Evolutionary conservation across 2,329 filamentous ascomycete genomes (phyloP).

Genomic region (Venturia oleaginea): DNA sequence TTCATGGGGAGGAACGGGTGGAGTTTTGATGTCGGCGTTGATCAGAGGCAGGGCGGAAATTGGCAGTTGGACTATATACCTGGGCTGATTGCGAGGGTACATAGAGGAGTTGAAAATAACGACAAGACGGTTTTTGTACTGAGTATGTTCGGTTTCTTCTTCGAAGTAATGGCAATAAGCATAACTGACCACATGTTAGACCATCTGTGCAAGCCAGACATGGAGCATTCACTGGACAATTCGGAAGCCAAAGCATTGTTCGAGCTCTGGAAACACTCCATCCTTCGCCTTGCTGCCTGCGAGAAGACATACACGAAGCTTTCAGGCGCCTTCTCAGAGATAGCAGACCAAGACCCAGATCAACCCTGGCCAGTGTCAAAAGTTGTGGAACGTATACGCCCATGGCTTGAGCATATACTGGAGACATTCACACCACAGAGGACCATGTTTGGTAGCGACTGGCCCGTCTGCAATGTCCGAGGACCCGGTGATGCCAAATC

Average conservation of each 20-base stretch:
- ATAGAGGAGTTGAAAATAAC: constrained; percentile 39
- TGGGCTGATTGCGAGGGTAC: constrained; percentile 38
- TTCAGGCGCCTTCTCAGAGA: constrained; percentile 76
- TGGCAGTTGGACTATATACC: constrained; percentile 40
- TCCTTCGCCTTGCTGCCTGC: constrained; percentile 58
- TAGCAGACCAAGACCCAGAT: constrained; percentile 44
- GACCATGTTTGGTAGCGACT: constrained; percentile 88
- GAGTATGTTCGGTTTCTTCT: constrained; percentile 43
- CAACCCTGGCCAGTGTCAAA: constrained; percentile 36
- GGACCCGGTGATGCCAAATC: constrained; percentile 47
- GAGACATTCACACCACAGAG: constrained; percentile 63
- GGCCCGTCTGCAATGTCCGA: constrained; percentile 78
- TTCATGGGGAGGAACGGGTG: constrained; percentile 55
- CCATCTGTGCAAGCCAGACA: constrained; percentile 82
- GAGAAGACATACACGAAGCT: constrained; percentile 77
- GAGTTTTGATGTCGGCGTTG: constrained; percentile 76
- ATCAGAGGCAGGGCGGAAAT: constrained; percentile 66
- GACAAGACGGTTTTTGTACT: constrained; percentile 59
- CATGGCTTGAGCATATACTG: constrained; percentile 60
- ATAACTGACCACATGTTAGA: constrained; percentile 41
- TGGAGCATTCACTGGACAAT: constrained; percentile 44
- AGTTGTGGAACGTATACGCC: constrained; percentile 54
- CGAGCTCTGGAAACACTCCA: constrained; percentile 58
- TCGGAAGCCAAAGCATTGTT: constrained; percentile 45
- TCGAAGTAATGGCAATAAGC: constrained; percentile 14